Base-by-base conservation (phyloP, 225 moss, liverwort and hornwort species). In the Bryum argenteum region DNA sequence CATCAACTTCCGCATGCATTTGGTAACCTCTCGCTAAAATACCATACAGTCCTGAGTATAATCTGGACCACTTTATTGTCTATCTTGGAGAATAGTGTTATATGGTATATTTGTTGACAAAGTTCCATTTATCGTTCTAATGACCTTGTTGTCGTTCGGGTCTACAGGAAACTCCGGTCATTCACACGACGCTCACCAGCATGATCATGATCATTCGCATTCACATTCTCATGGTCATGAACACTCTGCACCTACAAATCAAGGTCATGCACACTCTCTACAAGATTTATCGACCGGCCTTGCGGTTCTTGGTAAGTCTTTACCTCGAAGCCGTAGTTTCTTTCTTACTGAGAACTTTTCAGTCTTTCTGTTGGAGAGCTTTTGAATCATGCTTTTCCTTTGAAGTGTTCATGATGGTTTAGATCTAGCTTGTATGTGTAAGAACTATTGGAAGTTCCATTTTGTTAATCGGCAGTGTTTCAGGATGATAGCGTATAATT, bases 1-100 rank as follows among this genome's bases (percentile, higher is more conserved):
- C 94, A 98, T 81, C 97, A 98, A 75, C 78, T 98, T 39, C 94
- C 94, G 26, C 97, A 98, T 80, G 94, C 92, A 51, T 98, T 98
- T 81, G 89, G 89, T 88, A 75, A 63, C 52, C 58, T 55, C 23
- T 74, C 58, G 28, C 54, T 54, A 20, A 23, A 50, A 11, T 66
- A 53, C 54, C 33, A 45, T 53, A 33, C 1, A 14, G 20, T 58
- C 75, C 13, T 73, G 61, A 10, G 72, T 60, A 16, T 64, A 39
- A 41, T 13, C 48, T 39, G 11, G 24, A 37, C 48, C 42, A 20
- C 37, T 65, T 59, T 19, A 23, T 50, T 54, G 16, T 65, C 56
- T 11, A 52, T 50, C 55, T 20, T 51, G 38, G 19, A 33, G 47
- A 33, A 52, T 73, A 65, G 10, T 66, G 21, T 50, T 50, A 56